Conservation (phyloP, 768 basidiomycete genomes). For the Mycena polygramma region DNA sequence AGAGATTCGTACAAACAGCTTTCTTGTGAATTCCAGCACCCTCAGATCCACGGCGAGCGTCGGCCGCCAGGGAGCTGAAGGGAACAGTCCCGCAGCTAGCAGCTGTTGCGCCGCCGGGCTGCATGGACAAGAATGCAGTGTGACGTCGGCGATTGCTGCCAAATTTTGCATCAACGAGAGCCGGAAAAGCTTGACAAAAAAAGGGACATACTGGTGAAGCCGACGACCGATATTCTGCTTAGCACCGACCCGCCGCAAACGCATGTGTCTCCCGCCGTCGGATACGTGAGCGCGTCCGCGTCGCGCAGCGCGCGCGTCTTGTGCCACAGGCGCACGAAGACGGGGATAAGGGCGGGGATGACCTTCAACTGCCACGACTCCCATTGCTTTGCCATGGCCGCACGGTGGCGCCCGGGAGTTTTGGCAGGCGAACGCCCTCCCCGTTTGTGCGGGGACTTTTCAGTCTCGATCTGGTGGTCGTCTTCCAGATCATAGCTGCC, state of each 20-base stretch:
- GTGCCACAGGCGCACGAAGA: background rate
- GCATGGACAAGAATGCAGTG: background rate
- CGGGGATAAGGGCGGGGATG: background rate
- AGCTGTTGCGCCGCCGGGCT: slow-evolving; percentile 36
- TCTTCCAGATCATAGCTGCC: background rate
- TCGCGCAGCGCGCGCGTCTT: background rate
- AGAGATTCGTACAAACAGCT: slow-evolving; percentile 34
- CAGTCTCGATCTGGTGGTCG: background rate
- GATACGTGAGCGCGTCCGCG: background rate
- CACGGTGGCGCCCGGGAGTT: background rate
- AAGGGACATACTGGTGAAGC: slow-evolving; percentile 1
- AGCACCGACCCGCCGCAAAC: background rate
- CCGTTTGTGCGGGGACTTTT: background rate
- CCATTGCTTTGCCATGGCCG: background rate
- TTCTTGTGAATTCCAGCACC: slow-evolving; percentile 38
- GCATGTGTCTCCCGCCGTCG: background rate
- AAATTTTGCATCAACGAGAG: no score
- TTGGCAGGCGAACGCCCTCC: background rate
- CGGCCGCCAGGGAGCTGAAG: slow-evolving; percentile 43
- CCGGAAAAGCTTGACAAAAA: no score
- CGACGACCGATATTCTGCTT: background rate
- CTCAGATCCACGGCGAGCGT: slow-evolving; percentile 43
- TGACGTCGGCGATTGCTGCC: background rate
- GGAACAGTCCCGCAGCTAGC: slow-evolving; percentile 41
- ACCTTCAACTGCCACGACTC: background rate